These are phyloP conservation scores for Crassisporium funariophilum DNA, from an alignment of 768 basidiomycete genomes.

Conservation along the genomic window DNA sequence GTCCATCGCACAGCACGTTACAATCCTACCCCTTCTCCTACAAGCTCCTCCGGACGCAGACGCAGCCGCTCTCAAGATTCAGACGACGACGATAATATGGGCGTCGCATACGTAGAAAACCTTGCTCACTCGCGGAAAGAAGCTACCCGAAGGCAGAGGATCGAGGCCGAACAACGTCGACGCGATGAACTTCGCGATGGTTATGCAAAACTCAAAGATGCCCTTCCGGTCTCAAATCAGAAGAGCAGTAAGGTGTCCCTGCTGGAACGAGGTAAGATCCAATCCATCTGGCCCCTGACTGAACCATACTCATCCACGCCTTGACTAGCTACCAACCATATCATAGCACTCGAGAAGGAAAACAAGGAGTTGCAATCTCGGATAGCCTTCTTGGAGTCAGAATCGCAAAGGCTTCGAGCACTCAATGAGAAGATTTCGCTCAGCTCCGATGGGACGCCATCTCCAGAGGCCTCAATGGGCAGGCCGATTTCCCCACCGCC, in stretches of 20 bases:
- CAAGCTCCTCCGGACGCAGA: constrained; percentile 70
- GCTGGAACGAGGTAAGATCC: constrained; percentile 75
- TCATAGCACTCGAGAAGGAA: constrained; percentile 68
- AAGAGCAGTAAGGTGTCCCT: constrained; percentile 90
- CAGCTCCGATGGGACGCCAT: constrained; percentile 55
- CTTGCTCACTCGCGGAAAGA: constrained; percentile 81
- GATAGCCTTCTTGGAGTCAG: constrained; percentile 64
- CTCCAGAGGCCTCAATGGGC: constrained; percentile 48
- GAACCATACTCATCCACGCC: constrained; percentile 11
- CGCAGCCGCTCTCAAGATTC: constrained; percentile 76
- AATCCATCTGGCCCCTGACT: constrained; percentile 10
- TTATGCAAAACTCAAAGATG: constrained; percentile 86
- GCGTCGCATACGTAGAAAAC: constrained; percentile 65
- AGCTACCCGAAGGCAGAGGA: constrained; percentile 80
- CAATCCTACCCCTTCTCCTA: constrained; percentile 82
- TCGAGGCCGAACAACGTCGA: constrained; percentile 88
- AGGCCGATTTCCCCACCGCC: constrained; percentile 69
- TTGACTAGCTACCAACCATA: constrained; percentile 73
- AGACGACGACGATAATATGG: constrained; percentile 75
- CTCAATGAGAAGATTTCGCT: constrained; percentile 87
- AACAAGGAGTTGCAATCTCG: constrained; percentile 74
- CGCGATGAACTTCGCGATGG: constrained; percentile 90
- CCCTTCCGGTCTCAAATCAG: constrained; percentile 84
- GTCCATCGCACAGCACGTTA: constrained; percentile 77
- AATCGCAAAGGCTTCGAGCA: constrained; percentile 68